These are phyloP conservation scores for Apiospora hydei DNA, from an alignment of 2,329 filamentous ascomycete species.

Conservation along the genomic window DNA sequence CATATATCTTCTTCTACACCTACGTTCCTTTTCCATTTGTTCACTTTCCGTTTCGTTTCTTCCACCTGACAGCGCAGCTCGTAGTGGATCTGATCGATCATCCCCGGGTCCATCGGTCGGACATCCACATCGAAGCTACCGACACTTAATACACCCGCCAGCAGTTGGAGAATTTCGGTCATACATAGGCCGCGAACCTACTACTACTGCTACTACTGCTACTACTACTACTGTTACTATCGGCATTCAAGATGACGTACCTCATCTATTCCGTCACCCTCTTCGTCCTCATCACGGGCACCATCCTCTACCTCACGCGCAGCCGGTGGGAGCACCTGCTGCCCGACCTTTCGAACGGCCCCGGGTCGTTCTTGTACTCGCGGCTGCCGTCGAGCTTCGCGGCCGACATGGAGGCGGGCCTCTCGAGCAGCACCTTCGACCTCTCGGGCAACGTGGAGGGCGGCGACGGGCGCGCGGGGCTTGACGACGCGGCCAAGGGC, in stretches of 20 bases:
- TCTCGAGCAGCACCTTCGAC: slow-evolving; percentile 85
- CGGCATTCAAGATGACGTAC: slow-evolving; percentile 68
- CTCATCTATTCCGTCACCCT: slow-evolving; percentile 81
- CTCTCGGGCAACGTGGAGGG: slow-evolving; percentile 79
- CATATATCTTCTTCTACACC: slow-evolving; percentile 20
- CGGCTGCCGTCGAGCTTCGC: slow-evolving; percentile 80
- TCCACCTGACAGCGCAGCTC: not conserved
- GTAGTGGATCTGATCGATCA: slow-evolving; percentile 7
- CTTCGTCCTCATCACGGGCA: slow-evolving; percentile 73
- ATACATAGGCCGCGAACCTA: not conserved
- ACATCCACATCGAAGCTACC: slow-evolving; percentile 1
- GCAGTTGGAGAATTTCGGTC: not conserved
- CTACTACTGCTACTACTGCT: too few species aligned
- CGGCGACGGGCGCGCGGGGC: slow-evolving; percentile 79
- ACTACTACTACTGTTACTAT: not conserved
- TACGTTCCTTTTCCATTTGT: slow-evolving; percentile 24
- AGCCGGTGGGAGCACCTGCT: slow-evolving; percentile 76
- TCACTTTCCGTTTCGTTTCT: slow-evolving; percentile 20
- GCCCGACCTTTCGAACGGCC: slow-evolving; percentile 62
- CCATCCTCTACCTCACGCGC: slow-evolving; percentile 82
- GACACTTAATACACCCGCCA: not conserved
- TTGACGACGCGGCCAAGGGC: slow-evolving; percentile 81
- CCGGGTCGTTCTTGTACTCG: slow-evolving; percentile 72
- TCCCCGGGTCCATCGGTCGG: slow-evolving; percentile 22
- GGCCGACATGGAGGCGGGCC: slow-evolving; percentile 85